Evolutionary conservation across 208 protist genomes (phyloP).

Genomic region (Crithidia bombi): DNA sequence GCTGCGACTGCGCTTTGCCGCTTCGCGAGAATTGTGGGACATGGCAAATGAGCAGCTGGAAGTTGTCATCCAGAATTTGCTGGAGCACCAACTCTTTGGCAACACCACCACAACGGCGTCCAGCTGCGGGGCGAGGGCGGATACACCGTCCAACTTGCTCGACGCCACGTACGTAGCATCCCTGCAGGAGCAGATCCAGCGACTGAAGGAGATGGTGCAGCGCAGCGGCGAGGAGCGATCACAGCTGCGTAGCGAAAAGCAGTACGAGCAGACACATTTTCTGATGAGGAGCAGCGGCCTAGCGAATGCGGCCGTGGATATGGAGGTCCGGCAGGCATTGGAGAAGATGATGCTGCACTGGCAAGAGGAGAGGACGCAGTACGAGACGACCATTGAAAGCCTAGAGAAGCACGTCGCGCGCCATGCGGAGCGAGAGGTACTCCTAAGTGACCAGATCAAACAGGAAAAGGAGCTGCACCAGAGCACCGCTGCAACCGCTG

Average conservation of each 20-base stretch:
- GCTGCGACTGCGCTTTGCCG: slow-evolving; percentile 30
- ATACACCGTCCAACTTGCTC: not conserved
- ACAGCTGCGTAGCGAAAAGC: slow-evolving; percentile 21
- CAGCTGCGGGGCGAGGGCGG: not conserved
- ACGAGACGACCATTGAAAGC: slow-evolving; percentile 30
- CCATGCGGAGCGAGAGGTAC: slow-evolving; percentile 29
- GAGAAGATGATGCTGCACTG: slow-evolving; percentile 22
- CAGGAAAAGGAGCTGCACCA: slow-evolving; percentile 20
- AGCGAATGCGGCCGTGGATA: not conserved
- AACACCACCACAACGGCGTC: not conserved
- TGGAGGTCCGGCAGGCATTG: slow-evolving; percentile 5
- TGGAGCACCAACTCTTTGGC: slow-evolving; percentile 29
- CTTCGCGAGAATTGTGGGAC: slow-evolving; percentile 40
- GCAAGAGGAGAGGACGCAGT: slow-evolving; percentile 23
- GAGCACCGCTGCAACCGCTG: not conserved
- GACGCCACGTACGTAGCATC: slow-evolving; percentile 37
- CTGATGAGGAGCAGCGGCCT: slow-evolving; percentile 12
- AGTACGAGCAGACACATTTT: slow-evolving; percentile 24
- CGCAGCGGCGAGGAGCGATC: slow-evolving; percentile 36
- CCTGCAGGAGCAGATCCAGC: slow-evolving; percentile 41
- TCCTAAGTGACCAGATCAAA: slow-evolving; percentile 22
- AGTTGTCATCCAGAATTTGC: slow-evolving; percentile 36
- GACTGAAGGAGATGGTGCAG: slow-evolving; percentile 40
- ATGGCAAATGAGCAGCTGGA: slow-evolving; percentile 32
- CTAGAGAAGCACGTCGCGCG: slow-evolving; percentile 24